A percentile compares a stretch with the other conserved stretches of the same genome.
Evolutionary conservation across 768 basidiomycete genomes (phyloP).

Genomic region (Xanthoconium purpureum): DNA sequence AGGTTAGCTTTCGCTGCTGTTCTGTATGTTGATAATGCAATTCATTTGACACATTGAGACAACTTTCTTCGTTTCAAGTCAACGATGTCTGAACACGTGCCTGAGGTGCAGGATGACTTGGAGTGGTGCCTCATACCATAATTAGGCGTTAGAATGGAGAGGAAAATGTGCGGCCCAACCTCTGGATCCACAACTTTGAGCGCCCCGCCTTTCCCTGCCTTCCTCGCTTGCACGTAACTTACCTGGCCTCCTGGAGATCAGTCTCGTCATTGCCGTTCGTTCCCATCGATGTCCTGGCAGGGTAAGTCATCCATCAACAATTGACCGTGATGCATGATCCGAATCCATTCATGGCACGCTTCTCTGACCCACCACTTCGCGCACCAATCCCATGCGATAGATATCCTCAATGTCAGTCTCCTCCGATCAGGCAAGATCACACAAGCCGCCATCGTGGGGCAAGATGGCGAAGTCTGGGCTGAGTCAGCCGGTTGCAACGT

Average conservation of each 20-base stretch:
- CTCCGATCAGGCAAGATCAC: slow-evolving; percentile 70
- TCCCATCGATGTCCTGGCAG: slow-evolving; percentile 28
- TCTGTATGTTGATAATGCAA: not conserved
- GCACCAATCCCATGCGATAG: slow-evolving; percentile 35
- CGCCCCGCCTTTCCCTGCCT: no score
- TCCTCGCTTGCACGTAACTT: no score
- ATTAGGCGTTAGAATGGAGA: not conserved
- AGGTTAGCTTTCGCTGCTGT: not conserved
- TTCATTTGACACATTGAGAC: no score
- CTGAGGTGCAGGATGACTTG: no score
- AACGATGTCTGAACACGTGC: no score
- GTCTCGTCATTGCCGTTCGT: not conserved
- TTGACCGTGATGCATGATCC: not conserved
- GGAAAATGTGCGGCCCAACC: no score
- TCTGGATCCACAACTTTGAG: no score
- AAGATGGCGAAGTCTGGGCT: slow-evolving; percentile 33
- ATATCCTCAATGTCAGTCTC: slow-evolving; percentile 79
- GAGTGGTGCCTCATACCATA: not conserved
- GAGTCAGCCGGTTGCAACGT: slow-evolving; percentile 26
- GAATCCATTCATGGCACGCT: not conserved
- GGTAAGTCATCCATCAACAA: slow-evolving; percentile 14
- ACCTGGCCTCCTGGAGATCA: not conserved
- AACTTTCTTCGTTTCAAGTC: no score
- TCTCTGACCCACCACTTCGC: no score
- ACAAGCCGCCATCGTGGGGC: slow-evolving; percentile 55